Evolutionary conservation across 306 rosid species (phyloP), one percentile per base, ranked within the genome.

Genomic region (Prunus campanulata): DNA sequence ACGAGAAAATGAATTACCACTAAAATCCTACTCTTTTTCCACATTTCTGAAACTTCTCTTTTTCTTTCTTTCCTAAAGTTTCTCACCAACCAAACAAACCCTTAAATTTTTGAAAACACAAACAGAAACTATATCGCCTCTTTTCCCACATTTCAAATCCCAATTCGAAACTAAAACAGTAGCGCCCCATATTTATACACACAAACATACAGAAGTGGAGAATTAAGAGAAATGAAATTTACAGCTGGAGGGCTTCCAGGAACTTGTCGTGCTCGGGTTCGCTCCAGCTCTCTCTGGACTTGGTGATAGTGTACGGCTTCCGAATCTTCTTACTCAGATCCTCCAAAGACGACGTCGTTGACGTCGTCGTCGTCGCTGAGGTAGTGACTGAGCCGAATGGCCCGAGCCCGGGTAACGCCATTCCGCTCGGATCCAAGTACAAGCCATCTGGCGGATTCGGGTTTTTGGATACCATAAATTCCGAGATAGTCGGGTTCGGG

Each of bases 271-370:
- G 99, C 83, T 95, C 97, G 0, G 97, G 97, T 59, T 95, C 97
- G 9, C 96, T 92, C 97, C 97, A 95, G 88, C 95, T 95, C 87
- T 95, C 99, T 68, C 99, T 81, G 51, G 99, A 92, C 93, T 95
- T 95, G 74, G 97, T 92, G 16, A 95, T 95, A 39, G 99, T 95
- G 82, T 95, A 95, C 3, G 97, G 97, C 61, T 95, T 95, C 0
- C 97, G 90, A 69, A 89, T 83, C 88, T 95, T 95, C 97, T 90
- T 92, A 8, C 82, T 29, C 15, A 63, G 79, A 77, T 92, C 97
- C 61, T 95, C 97, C 54, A 80, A 24, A 1, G 86, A 85, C 71
- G 85, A 72, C 32, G 86, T n/a, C 48, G 84, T 67, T 19, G 87
- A 77, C 3, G 72, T 42, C 42, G 85, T 74, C 54, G 83, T 75